Evolutionary conservation across 1,284 basidiomycete genomes (phyloP), one percentile per base, ranked within the genome.

Genomic region (Tylopilus orsonianus): DNA sequence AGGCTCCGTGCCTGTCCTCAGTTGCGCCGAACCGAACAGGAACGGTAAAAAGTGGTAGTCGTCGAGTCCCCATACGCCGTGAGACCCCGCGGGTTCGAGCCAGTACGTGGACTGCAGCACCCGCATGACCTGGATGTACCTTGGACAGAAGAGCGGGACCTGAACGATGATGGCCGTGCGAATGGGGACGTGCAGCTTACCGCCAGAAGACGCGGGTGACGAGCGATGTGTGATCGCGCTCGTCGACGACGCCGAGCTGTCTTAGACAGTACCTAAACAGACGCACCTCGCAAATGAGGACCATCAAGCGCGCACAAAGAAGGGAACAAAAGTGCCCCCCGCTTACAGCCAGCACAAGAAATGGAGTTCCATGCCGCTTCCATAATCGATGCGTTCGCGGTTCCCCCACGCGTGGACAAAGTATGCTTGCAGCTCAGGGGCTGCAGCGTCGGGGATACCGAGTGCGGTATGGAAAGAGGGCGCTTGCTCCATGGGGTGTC

Each of bases 21-120:
- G 72, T 63, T 96, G 92, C 0, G 88, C 89, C 1, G 88, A 81
- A 4, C 94, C 94, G 68, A 89, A 96, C 8, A 97, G 67, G 72
- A 98, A 99, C 0, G 95, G 95, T 3, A 97, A 74, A 70, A 98
- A 98, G 59, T 97, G 94, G 64, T 98, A 99, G 64, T 99, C 96
- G 64, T 99, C 96, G 44, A 99, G 73, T 1, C 97, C 97, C 93
- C 96, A 99, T 0, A 98, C 97, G 1, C 96, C 96, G 67, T 98
- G 96, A 8, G 93, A 97, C 14, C 95, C 95, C 2, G 96, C 95
- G 4, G 96, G 96, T 67, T 98, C 96, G 1, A 99, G 81, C 95
- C 96, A 98, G 66, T 99, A 99, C 2, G 89, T 86, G 2, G 90
- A 92, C 60, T 98, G 96, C 10, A 99, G 77, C 14, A 83, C 68